Base-by-base conservation (phyloP, 164 flowering plant species). In the Hamamelis virginiana region DNA sequence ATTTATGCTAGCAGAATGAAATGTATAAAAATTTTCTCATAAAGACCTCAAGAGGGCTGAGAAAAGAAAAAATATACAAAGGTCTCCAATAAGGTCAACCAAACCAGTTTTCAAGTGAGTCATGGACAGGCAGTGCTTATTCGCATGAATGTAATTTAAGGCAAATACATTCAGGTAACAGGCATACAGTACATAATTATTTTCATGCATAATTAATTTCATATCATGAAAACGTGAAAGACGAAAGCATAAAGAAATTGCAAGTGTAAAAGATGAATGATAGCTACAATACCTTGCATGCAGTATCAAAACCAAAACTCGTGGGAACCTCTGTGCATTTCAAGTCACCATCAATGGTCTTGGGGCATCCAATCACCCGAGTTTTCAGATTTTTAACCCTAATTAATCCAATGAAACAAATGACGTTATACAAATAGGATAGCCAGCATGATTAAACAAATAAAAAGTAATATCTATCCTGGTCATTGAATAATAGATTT, bases 271-370 rank as follows among this genome's bases (percentile, higher is more conserved):
- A 10, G n/a, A 10, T 57, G 52, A 67, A 60, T n/a, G 11, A 44
- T 8, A 61, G 18, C 14, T 21, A 38, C 9, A 52, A 51, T 81
- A 92, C 98, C 98, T 85, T 93, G 94, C 98, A 93, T 12, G 98
- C 97, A 56, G 98, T 93, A 72, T 93, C 98, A 81, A 93, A 93
- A 23, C 98, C 98, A 85, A 93, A 93, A 84, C 98, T 93, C n/a
- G 85, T 67, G 3, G 98, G 98, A 50, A 93, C 98, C 76, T 93
- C 98, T 78, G 91, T 93, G 87, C 87, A 78, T 83, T 93, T 93
- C 75, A 93, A 77, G 74, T 93, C 98, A 78, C 98, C 98, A 77
- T 93, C 98, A 82, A 91, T 93, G 27, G 98, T 93, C 83, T 93
- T 91, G 46, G 98, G 97, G 73, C 98, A 93, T 65, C 98, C 97